phyloP scores from a whole-genome alignment of 129 eudicot species.

The Flaveria brownii region DNA sequence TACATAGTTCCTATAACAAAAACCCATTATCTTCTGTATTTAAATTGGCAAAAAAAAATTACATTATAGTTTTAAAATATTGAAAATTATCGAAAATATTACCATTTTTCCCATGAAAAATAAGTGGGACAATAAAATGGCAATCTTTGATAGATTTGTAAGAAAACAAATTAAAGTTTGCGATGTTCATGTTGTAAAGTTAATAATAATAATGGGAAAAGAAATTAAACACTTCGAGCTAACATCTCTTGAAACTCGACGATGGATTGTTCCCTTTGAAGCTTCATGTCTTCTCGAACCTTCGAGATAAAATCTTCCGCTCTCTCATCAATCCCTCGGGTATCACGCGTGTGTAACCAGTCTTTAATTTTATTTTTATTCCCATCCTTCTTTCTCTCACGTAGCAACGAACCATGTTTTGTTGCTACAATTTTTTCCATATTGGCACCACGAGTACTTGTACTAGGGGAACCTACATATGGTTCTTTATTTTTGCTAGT shows the following conservation, averaged over 20 bases:
- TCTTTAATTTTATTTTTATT: background rate
- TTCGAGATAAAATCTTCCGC: constrained; percentile 73
- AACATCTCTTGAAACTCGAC: constrained; percentile 80
- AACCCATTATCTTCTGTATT: background rate
- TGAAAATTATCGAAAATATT: background rate
- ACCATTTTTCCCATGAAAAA: constrained; percentile 9
- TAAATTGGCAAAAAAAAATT: background rate
- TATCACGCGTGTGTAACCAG: constrained; percentile 3
- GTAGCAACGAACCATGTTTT: constrained; percentile 12
- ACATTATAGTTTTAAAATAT: background rate
- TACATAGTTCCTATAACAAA: constrained; percentile 1
- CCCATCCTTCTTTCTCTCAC: constrained; percentile 15
- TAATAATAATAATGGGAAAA: background rate
- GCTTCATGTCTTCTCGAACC: constrained; percentile 60
- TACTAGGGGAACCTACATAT: constrained; percentile 20
- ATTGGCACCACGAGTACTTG: background rate
- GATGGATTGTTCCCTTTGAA: constrained; percentile 77
- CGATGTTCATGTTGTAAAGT: background rate
- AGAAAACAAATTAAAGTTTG: background rate
- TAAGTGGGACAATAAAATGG: constrained; percentile 6
- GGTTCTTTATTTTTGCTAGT: constrained; percentile 14
- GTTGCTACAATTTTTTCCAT: background rate
- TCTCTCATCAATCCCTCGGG: constrained; percentile 72
- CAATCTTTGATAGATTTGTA: background rate
- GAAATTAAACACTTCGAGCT: constrained; percentile 55